phyloP scores from a whole-genome alignment of 495 filamentous ascomycete species.

The Aspergillus bertholletiae region DNA sequence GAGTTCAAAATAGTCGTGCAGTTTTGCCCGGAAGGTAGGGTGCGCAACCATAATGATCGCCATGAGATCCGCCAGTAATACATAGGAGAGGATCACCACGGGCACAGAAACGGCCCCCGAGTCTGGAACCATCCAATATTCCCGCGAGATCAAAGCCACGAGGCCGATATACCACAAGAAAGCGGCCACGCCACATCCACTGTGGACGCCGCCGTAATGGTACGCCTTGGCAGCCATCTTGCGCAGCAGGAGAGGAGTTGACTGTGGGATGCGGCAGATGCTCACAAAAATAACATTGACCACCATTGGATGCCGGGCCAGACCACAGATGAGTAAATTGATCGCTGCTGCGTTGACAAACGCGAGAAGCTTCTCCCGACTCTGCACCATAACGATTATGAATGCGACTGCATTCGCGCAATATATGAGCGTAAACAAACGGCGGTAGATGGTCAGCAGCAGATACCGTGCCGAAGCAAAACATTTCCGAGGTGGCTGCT shows the following conservation, averaged over 20 bases:
- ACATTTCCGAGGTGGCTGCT: slow-evolving; percentile 32
- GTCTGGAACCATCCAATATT: slow-evolving; percentile 32
- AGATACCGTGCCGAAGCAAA: slow-evolving; percentile 32
- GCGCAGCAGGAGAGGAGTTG: slow-evolving; percentile 60
- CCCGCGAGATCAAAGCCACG: slow-evolving; percentile 45
- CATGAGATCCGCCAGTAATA: slow-evolving; percentile 38
- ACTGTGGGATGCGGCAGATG: slow-evolving; percentile 55
- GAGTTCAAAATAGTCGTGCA: slow-evolving; percentile 55
- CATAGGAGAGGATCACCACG: slow-evolving; percentile 33
- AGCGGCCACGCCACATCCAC: slow-evolving; percentile 64
- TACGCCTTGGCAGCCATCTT: slow-evolving; percentile 67
- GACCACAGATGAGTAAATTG: slow-evolving; percentile 49
- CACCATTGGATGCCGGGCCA: slow-evolving; percentile 71
- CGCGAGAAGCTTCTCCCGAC: slow-evolving; percentile 30
- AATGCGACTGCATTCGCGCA: slow-evolving; percentile 48
- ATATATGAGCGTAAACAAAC: slow-evolving; percentile 51
- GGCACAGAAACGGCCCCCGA: slow-evolving; percentile 22
- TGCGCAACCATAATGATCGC: slow-evolving; percentile 42
- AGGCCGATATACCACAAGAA: slow-evolving; percentile 67
- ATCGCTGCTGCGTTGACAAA: slow-evolving; percentile 49
- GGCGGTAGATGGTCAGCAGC: slow-evolving; percentile 46
- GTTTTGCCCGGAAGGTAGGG: slow-evolving; percentile 39
- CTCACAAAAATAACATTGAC: slow-evolving; percentile 68
- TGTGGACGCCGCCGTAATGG: slow-evolving; percentile 75
- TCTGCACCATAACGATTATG: slow-evolving; percentile 42